Base-by-base conservation (phyloP, 164 flowering plant species). In the Vitis amurensis region DNA sequence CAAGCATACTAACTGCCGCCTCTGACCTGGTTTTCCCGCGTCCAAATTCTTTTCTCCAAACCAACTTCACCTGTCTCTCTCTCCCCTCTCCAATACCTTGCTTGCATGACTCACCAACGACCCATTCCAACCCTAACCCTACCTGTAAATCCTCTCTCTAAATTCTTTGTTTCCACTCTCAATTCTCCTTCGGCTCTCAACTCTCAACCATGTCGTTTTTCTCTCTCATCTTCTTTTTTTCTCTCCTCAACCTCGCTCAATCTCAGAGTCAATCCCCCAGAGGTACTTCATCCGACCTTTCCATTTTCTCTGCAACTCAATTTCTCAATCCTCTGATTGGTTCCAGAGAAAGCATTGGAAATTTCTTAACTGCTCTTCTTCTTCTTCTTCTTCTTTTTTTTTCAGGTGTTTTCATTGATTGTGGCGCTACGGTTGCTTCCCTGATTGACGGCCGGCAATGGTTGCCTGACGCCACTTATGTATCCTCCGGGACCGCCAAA, bases 351-450 rank as follows among this genome's bases (percentile, higher is more conserved):
- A 37, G 44, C 44, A 37, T 37, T 37, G 5, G 44, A 4, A 37
- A 3, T 3, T 37, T 37, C 4, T 6, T 4, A 6, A 37, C 44
- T 37, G 7, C 0, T 23, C 27, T 23, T 57, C 15, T 72, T 63
- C 53, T 17, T 29, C 19, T 30, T 50, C 61, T 8, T 57, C 9
- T 69, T 16, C 15, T 50, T 48, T 9, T 66, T 64, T 59, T 75
- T 63, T 70, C 78, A 87, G 97, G 88, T 16, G 55, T 63, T 11
- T 65, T 85, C 12, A 87, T 95, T 52, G 78, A 92, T 63, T 95
- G 98, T 70, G 98, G 99, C n/a, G 84, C 94, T 12, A 58, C 76
- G 2, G 71, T 14, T 3, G 11, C 61, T 0, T 68, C 88, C 0
- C 57, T 52, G 6, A 67, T 76, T 70, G 74, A 85, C 69, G 91